phyloP scores from a whole-genome alignment of 2,329 filamentous ascomycete species.

The Ophiocordyceps camponoti-floridani region DNA sequence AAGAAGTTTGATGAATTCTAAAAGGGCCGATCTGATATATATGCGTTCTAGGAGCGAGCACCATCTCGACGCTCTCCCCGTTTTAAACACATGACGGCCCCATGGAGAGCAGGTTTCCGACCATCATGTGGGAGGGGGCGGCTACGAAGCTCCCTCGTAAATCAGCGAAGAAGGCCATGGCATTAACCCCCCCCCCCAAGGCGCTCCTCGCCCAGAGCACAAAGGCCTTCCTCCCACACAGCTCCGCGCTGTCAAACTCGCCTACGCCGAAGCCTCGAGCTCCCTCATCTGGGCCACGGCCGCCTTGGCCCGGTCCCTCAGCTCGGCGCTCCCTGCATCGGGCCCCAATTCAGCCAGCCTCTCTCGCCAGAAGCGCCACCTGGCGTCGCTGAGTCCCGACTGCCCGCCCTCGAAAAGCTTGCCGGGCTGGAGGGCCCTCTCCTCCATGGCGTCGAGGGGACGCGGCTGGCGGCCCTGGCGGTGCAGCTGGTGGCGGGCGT shows the following conservation, averaged over 20 bases:
- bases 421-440: constrained; percentile 6
- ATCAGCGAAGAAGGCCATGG: too few species aligned
- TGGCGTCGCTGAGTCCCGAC: constrained; percentile 8
- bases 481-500: constrained; percentile 11
- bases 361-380: constrained; percentile 14
- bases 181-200: too few species aligned
- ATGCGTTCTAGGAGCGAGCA: too few species aligned
- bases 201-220: neutral
- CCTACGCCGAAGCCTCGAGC: constrained; percentile 3
- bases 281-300: constrained; percentile 7
- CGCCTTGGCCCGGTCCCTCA: constrained; percentile 7
- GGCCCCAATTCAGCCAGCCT: constrained; percentile 8
- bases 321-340: constrained; percentile 4
- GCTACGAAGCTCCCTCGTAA: too few species aligned
- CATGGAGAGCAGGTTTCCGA: too few species aligned
- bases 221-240: neutral
- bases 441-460: constrained; percentile 6
- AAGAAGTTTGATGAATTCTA: too few species aligned
- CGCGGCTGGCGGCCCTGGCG: constrained; percentile 3
- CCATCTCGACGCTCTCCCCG: too few species aligned
- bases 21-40: too few species aligned
- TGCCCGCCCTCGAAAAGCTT: constrained; percentile 5
- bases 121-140: too few species aligned
- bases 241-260: neutral
- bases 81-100: too few species aligned